phyloP scores from a whole-genome alignment of 2,329 filamentous ascomycete species.

The Verticillium albo-atrum region DNA sequence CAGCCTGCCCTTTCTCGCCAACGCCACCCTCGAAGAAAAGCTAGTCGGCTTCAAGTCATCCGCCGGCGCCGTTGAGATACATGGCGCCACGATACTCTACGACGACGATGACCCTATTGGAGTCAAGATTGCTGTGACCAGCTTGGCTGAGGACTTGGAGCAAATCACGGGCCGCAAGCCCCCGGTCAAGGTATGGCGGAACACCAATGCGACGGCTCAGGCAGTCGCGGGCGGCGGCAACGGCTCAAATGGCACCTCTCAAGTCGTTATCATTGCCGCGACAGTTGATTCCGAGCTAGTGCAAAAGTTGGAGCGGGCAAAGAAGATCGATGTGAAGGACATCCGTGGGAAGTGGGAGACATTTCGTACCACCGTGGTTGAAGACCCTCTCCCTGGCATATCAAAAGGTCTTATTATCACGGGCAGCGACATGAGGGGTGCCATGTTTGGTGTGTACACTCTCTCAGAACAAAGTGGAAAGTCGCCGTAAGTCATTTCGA shows the following conservation, averaged over 20 bases:
- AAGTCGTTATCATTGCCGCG: conserved; percentile 4
- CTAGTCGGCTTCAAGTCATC: conserved; percentile 1
- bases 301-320: conserved; percentile 8
- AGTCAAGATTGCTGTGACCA: conserved; percentile 5
- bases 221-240: background rate
- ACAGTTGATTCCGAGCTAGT: conserved; percentile 14
- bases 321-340: conserved; percentile 15
- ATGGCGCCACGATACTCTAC: background rate
- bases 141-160: conserved; percentile 1
- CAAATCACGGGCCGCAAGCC: conserved; percentile 7
- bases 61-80: conserved; percentile 1
- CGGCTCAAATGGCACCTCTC: background rate
- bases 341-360: conserved; percentile 49
- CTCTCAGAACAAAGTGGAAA: conserved; percentile 59
- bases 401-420: conserved; percentile 49
- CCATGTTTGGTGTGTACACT: conserved; percentile 57
- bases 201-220: background rate
- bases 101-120: conserved; percentile 2
- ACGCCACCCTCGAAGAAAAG: background rate
- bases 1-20: background rate
- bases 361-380: conserved; percentile 43
- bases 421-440: conserved; percentile 54
- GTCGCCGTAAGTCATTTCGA: conserved; percentile 32
- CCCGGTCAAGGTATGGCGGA: background rate
- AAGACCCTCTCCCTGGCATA: conserved; percentile 36